Percentiles rank a stretch among this genome's conserved stretches.
Evolutionary conservation across 352 stramenopile species (phyloP).

Genomic region (Globisporangium polare): DNA sequence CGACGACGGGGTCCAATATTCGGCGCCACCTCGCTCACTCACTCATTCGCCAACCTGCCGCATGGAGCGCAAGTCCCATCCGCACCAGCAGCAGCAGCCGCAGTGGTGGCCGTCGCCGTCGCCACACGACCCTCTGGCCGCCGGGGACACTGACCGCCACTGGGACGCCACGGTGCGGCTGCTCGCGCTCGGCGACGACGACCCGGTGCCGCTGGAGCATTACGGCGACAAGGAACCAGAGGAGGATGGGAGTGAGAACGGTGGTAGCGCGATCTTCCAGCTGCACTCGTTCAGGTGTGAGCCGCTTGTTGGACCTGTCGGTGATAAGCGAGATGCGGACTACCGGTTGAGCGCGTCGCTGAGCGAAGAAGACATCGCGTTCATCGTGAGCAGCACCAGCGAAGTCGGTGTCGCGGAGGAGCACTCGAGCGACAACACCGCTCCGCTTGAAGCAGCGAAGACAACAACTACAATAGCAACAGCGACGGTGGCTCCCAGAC

Average conservation of each 20-base stretch:
- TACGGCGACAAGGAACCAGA: not conserved
- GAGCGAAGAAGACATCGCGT: conserved; percentile 1
- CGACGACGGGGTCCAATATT: not conserved
- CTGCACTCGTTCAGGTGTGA: not conserved
- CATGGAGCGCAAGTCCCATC: conserved; percentile 1
- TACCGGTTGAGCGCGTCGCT: not conserved
- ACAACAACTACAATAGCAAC: not conserved
- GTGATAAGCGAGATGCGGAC: not conserved
- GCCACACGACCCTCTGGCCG: not conserved
- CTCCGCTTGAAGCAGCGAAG: not conserved
- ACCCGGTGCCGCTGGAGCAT: not conserved
- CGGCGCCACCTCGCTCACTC: not conserved
- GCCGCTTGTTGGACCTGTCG: not conserved
- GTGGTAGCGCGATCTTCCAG: not conserved
- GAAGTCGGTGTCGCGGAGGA: not conserved
- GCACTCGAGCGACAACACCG: not conserved
- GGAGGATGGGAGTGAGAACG: not conserved
- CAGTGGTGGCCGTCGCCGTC: not conserved
- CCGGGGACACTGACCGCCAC: not conserved
- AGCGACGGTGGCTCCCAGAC: not conserved
- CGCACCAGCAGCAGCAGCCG: not conserved
- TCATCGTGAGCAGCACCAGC: not conserved
- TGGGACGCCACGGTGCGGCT: conserved; percentile 9
- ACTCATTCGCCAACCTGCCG: not conserved
- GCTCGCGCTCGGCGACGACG: not conserved